Conservation (phyloP, 495 filamentous ascomycete genomes). For the Sporormia fimetaria region DNA sequence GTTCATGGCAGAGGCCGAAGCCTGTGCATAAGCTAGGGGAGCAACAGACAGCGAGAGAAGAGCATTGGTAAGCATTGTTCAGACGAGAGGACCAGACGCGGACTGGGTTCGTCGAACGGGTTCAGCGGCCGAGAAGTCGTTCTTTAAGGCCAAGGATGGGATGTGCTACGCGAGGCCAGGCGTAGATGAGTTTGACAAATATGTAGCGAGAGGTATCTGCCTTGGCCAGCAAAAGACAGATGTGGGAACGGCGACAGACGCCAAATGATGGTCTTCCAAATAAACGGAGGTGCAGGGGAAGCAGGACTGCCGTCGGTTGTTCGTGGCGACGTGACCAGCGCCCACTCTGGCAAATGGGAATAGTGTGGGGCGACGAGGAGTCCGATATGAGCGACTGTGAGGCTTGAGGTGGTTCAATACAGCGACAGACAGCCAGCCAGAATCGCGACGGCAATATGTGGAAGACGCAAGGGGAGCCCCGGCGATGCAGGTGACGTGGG, state of each 20-base stretch:
- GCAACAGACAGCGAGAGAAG: conserved; percentile 6
- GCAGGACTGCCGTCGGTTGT: conserved; percentile 5
- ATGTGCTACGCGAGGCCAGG: conserved; percentile 5
- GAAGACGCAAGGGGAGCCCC: conserved; percentile 11
- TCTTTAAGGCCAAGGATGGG: conserved; percentile 18
- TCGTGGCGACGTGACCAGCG: conserved; percentile 10
- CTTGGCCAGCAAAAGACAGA: conserved; percentile 27
- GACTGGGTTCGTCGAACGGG: conserved; percentile 8
- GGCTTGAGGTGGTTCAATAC: neutral
- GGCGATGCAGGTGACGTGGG: conserved; percentile 14
- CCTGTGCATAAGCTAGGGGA: conserved; percentile 10
- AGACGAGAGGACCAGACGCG: conserved; percentile 10
- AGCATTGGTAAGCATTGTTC: conserved; percentile 9
- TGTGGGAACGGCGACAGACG: conserved; percentile 13
- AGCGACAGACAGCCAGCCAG: conserved; percentile 5
- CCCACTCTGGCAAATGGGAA: conserved; percentile 20
- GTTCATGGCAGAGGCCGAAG: neutral
- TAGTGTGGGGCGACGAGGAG: conserved; percentile 11
- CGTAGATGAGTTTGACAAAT: conserved; percentile 19
- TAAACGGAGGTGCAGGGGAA: conserved; percentile 4
- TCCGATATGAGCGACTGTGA: conserved; percentile 7
- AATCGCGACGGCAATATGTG: conserved; percentile 12
- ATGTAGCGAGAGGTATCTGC: conserved; percentile 20
- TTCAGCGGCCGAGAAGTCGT: conserved; percentile 9
- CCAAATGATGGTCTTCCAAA: conserved; percentile 1